Evolutionary conservation across 805 yeast species (phyloP), one percentile per base, ranked within the genome.

Genomic region (Schwanniomyces polymorphus): DNA sequence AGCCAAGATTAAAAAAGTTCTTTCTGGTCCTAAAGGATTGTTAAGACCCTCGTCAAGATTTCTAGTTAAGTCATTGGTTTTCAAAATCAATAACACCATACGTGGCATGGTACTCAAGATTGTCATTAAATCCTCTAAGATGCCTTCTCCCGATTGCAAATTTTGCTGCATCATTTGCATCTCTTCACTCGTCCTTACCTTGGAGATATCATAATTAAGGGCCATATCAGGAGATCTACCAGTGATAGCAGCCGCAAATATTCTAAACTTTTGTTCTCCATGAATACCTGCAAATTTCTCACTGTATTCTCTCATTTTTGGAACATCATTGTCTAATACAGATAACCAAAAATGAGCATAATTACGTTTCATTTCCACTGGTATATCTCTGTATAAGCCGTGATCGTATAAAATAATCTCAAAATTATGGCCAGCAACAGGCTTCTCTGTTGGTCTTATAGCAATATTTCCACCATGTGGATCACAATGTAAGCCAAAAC

Each of bases 401-500:
- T 94, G 99, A 67, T 94, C 99, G 63, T 90, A 95, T 16, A 94
- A 74, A 6, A 94, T 75, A 43, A 94, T 88, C 65, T 94, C 99
- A 63, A 94, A 94, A 62, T 92, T 91, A 60, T 85, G 90, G 6
- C 75, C 66, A 1, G 56, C 49, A 10, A 44, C 35, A 1, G 42
- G 37, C 23, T 49, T 49, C 16, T 60, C 59, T 8, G 61, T 45
- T 9, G 65, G 57, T 46, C 91, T 73, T 18, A 94, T 89, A 0
- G 98, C 97, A 49, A 94, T 72, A 59, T 94, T 94, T 0, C 99
- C 99, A 9, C 96, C 97, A 64, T 94, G 99, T 1, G 99, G 99
- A 64, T 94, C 99, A 70, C 99, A 94, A 64, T 94, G 99, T 38
- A 94, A 80, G 0, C 92, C 89, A 18, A 90, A 96, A 25, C 83